Base-by-base conservation (phyloP, 2,329 filamentous ascomycete species). In the Mycosphaerella arachidis region DNA sequence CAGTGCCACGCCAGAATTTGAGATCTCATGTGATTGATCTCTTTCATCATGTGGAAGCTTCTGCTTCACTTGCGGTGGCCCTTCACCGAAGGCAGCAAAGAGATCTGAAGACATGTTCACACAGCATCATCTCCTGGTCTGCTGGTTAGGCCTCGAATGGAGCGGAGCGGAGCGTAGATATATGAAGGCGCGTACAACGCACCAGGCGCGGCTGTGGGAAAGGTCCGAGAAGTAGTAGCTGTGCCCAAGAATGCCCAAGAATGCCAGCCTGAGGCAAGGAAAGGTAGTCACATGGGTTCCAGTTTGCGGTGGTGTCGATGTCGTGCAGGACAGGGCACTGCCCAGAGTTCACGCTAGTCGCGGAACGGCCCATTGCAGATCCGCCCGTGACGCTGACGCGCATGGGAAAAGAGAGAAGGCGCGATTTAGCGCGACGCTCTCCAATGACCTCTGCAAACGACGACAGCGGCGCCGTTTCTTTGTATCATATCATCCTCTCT, bases 41-140 rank as follows among this genome's bases (percentile, higher is more conserved):
- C 12, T n/a, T 16, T n/a, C 40, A 18, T n/a, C n/a, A n/a, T n/a
- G 6, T n/a, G 40, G 18, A 43, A 16, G n/a, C 20, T 12, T 58
- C 20, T 29, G 33, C 16, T 13, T 12, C 13, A 29, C 13, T 27
- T 35, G 52, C 40, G 51, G 20, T 20, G 50, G 27, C 29, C 53
- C 60, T 16, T 69, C 64, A 27, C 68, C 78, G 68, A 84, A 84
- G 61, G 78, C 82, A 60, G 79, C 80, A 50, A 82, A 76, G 24
- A 84, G 74, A 66, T 84, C 82, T 58, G 79, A 78, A 54, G 81
- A 83, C 81, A 84, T 84, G 20, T n/a, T 43, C 4, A 18, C n/a
- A n/a, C n/a, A 4, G 13, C n/a, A 33, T 40, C 46, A 50, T 50
- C 9, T 29, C 20, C n/a, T 16, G 16, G 40, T 18, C 1, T 8